Conservation (phyloP, 345 rosid species). For the rapeseed (Brassica napus) region Da-Ae NC_063442.1:31215001-31215500, state of each 20-base stretch:
- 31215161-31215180: conserved; percentile 88
- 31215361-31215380: conserved; percentile 2
- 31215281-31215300: conserved; percentile 93
- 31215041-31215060: conserved; percentile 19
- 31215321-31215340: conserved; percentile 54
- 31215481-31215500: conserved; percentile 97
- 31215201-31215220: neutral
- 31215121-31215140: conserved; percentile 98
- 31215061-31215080: conserved; percentile 3
- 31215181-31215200: conserved; percentile 14
- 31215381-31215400: conserved; percentile 4
- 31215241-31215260: conserved; percentile 51
- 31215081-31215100: conserved; percentile 89
- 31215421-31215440: conserved; percentile 93
- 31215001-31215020: conserved; percentile 69
- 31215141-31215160: conserved; percentile 98
- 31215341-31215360: conserved; percentile 11
- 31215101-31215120: conserved; percentile 99
- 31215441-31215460: conserved; percentile 91
- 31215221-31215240: conserved; percentile 8
- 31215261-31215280: conserved; percentile 88
- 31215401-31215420: neutral
- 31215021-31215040: neutral
- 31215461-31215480: conserved; percentile 88
- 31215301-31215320: conserved; percentile 99